Base-by-base conservation (phyloP, 139 green algal genomes). In the Micractinium conductrix region DNA sequence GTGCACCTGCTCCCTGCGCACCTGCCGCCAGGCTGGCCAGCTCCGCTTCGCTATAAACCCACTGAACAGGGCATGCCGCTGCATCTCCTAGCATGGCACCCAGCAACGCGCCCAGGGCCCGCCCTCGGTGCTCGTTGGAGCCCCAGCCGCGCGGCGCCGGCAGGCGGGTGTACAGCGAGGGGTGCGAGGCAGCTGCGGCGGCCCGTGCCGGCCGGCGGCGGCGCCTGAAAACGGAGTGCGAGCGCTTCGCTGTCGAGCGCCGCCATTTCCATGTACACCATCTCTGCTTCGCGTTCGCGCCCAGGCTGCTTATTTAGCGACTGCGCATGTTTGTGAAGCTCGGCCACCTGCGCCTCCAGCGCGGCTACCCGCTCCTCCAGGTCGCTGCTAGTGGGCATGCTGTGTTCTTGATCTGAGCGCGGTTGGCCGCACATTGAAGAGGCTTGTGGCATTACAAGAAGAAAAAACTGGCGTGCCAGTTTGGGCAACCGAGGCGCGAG, bases 251-350 rank as follows among this genome's bases (percentile, higher is more conserved):
- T 87, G 44, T 93, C 90, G 1, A 93, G 60, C 8, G 30, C 24
- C n/a, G 89, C 87, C 83, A 93, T 90, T 19, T 78, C 22, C 22
- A 85, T 89, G 74, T 93, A 93, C 10, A 81, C 84, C 0, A 62
- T 72, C 35, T 89, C 44, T 1, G 90, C 90, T 38, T 91, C 83
- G 2, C 38, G 67, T 19, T 71, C 82, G 72, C 83, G 28, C 78
- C 67, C 42, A 73, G 88, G 2, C 38, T 68, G 30, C 83, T 91
- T 93, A 73, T 93, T 93, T 14, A 90, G 74, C 38, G n/a, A 42
- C 89, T 93, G 90, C 0, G 90, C 90, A 16, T 81, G 8, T 16
- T 12, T 22, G 75, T 93, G 87, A 0, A 91, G 80, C 40, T 86
- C 53, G 26, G n/a, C 55, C 3, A 92, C 86, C 12, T 69, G 42